Conservation (phyloP, 2,329 filamentous ascomycete genomes). For the Pseudogymnoascus sp. region DNA sequence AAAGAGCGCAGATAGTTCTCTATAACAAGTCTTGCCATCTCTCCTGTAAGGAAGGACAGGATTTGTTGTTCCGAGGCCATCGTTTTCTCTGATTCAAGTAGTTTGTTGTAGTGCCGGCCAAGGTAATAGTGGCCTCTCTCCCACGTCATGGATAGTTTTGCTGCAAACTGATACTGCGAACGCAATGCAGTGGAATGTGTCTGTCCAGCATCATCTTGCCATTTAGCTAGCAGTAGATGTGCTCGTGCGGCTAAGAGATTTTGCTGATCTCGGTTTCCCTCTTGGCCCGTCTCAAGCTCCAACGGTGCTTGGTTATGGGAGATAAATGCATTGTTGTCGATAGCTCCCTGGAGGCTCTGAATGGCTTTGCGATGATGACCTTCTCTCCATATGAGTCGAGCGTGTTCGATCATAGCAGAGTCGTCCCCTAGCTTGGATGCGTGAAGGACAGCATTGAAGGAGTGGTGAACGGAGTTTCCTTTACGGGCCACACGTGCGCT, state of each 20-base stretch:
- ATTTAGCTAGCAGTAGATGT: constrained; percentile 85
- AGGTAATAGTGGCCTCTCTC: constrained; percentile 98
- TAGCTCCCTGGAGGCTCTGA: constrained; percentile 78
- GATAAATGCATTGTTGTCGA: constrained; percentile 70
- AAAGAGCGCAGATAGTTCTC: constrained; percentile 89
- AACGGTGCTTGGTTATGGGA: constrained; percentile 23
- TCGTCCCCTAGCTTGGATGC: constrained; percentile 77
- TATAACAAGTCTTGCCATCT: constrained; percentile 79
- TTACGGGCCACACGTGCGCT: constrained; percentile 83
- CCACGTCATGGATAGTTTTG: constrained; percentile 65
- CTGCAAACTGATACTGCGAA: constrained; percentile 73
- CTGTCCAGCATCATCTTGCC: constrained; percentile 92
- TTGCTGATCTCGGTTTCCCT: constrained; percentile 34
- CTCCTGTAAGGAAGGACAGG: constrained; percentile 69
- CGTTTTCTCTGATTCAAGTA: constrained; percentile 79
- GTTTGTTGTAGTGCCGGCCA: constrained; percentile 93
- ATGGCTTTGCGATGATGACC: constrained; percentile 93
- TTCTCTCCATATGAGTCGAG: constrained; percentile 85
- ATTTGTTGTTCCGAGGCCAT: constrained; percentile 70
- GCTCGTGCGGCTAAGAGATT: constrained; percentile 65
- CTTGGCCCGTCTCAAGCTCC: neutral
- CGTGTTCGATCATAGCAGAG: constrained; percentile 88
- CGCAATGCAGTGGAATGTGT: constrained; percentile 75
- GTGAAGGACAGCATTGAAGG: constrained; percentile 88
- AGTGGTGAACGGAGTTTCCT: constrained; percentile 72